Evolutionary conservation across 2,329 filamentous ascomycete species (phyloP).

Genomic region (Polytolypa hystricis): DNA sequence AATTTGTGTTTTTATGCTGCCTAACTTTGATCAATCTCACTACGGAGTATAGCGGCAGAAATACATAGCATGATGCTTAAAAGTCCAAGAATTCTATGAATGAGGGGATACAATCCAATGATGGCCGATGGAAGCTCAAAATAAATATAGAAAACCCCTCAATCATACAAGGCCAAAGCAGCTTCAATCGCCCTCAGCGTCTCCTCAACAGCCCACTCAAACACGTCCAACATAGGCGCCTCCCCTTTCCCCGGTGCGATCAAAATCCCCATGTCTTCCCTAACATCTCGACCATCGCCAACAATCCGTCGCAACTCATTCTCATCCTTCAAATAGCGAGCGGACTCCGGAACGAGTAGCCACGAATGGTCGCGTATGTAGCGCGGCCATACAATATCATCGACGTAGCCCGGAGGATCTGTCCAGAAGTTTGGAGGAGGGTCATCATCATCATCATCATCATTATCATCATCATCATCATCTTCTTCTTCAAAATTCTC

Average conservation of each 20-base stretch:
- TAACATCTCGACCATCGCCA: slow-evolving; percentile 24
- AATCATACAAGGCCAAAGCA: neutral
- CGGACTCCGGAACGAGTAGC: slow-evolving; percentile 55
- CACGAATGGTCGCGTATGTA: slow-evolving; percentile 73
- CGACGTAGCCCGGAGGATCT: slow-evolving; percentile 88
- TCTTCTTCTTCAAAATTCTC: slow-evolving; percentile 7
- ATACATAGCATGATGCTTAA: no score
- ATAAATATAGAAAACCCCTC: no score
- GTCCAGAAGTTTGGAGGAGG: slow-evolving; percentile 71
- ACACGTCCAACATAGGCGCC: slow-evolving; percentile 48
- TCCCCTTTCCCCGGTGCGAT: slow-evolving; percentile 43
- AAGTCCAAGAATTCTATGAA: no score
- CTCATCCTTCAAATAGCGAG: slow-evolving; percentile 4
- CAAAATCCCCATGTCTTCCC: slow-evolving; percentile 36
- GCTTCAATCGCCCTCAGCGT: slow-evolving; percentile 40
- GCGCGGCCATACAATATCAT: slow-evolving; percentile 91
- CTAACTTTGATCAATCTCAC: no score
- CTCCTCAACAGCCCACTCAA: slow-evolving; percentile 58
- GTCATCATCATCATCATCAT: slow-evolving; percentile 24
- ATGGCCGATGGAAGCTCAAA: no score
- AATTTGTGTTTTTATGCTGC: no score
- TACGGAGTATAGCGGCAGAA: no score
- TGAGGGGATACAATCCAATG: no score
- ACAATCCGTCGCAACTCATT: slow-evolving; percentile 21
- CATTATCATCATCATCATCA: slow-evolving; percentile 25